Evolutionary conservation across 148 eudicot species (phyloP), one percentile per base, ranked within the genome.

Genomic region (Linanthus parryae): DNA sequence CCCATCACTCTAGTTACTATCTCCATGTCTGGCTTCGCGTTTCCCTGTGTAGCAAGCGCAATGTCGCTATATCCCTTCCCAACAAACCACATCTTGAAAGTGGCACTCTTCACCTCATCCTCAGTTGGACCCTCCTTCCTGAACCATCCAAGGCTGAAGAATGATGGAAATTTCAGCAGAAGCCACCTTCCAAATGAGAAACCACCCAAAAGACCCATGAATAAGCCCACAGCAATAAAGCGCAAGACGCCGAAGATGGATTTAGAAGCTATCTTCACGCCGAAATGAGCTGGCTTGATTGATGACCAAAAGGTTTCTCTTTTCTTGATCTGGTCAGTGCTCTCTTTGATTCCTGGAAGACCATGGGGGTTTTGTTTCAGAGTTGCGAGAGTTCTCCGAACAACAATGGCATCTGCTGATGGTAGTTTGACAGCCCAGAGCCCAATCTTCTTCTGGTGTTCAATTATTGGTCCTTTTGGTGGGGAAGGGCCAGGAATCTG

Each of bases 31-130:
- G 92, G 86, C 38, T 78, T 70, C 40, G 9, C 27, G 25, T 71
- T 68, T 48, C 52, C 78, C 28, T 49, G 40, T 15, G 74, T 44
- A 7, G 27, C 62, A 7, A 40, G 52, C 53, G 52, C 62, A 26
- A 48, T 14, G 50, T 79, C 79, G 9, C 78, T 74, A 56, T 58
- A 91, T 13, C 97, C 97, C 12, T 39, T 66, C 7, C 94, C 89
- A 11, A 91, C 75, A 48, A 91, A 91, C 94, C 95, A 90, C 97
- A 85, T 90, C 62, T 80, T 90, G 49, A 90, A 90, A 36, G 76
- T 49, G 38, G 97, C 95, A 72, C 85, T 78, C 20, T 63, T 69
- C 57, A 86, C 95, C 70, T 91, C 79, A 1, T 77, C 97, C 58
- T 91, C 97, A 12, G 77, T 72, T 21, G 95, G 94, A 20, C 95